phyloP scores from a whole-genome alignment of 192 early-diverging fungal species.

The Rhizoclosmatium sp. region DNA sequence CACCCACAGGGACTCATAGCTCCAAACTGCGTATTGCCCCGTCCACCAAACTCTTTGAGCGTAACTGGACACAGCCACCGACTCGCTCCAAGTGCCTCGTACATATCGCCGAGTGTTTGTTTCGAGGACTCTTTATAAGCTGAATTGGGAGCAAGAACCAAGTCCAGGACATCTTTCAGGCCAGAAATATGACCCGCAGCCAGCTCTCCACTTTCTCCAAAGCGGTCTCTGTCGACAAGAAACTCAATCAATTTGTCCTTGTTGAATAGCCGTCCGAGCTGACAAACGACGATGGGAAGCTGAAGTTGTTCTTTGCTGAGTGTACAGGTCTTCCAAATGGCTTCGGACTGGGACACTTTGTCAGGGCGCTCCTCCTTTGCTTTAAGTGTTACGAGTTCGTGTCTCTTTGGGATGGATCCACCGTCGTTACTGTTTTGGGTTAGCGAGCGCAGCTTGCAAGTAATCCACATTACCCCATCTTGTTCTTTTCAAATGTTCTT shows the following conservation, averaged over 20 bases:
- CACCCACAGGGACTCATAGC: slow-evolving; percentile 59
- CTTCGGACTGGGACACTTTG: slow-evolving; percentile 64
- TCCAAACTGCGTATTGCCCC: not conserved
- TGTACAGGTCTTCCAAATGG: slow-evolving; percentile 78
- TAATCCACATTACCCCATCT: not conserved
- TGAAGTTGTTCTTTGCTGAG: slow-evolving; percentile 76
- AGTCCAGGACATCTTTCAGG: slow-evolving; percentile 73
- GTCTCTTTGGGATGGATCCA: slow-evolving; percentile 85
- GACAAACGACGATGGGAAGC: slow-evolving; percentile 73
- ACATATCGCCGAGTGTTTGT: not conserved
- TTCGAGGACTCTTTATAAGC: not conserved
- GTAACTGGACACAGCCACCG: slow-evolving; percentile 81
- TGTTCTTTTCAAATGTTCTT: not conserved
- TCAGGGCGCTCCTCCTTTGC: slow-evolving; percentile 71
- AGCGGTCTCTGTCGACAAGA: slow-evolving; percentile 71
- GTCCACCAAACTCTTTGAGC: slow-evolving; percentile 50
- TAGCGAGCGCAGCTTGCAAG: not conserved
- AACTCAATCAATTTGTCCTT: slow-evolving; percentile 80
- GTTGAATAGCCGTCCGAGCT: slow-evolving; percentile 84
- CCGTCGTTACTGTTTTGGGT: slow-evolving; percentile 73
- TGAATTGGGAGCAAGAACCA: slow-evolving; percentile 62
- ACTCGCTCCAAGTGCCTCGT: not conserved
- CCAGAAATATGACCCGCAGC: slow-evolving; percentile 76
- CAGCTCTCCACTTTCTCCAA: slow-evolving; percentile 77
- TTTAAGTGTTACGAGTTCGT: slow-evolving; percentile 87